phyloP scores from a whole-genome alignment of 1,284 basidiomycete species.

The Puccinia brachypodii region DNA sequence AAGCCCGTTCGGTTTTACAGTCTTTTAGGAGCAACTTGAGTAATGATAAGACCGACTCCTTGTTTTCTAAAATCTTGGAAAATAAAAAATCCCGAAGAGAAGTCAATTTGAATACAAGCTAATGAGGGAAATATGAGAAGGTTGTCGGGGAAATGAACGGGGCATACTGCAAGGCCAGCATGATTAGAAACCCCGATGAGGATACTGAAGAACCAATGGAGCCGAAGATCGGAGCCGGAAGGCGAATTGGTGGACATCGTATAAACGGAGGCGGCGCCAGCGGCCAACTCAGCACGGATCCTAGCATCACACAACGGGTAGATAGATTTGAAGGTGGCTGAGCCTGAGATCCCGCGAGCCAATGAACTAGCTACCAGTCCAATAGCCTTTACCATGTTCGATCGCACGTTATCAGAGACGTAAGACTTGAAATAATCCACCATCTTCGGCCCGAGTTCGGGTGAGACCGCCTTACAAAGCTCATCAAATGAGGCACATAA shows the following conservation, averaged over 20 bases:
- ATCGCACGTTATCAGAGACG: constrained; percentile 60
- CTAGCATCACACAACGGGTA: constrained; percentile 76
- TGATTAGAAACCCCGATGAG: constrained; percentile 55
- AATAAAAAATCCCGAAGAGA: neutral
- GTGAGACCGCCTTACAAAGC: constrained; percentile 54
- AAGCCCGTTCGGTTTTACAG: constrained; percentile 86
- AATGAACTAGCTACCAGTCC: constrained; percentile 86
- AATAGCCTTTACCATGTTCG: constrained; percentile 84
- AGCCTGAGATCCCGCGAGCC: constrained; percentile 62
- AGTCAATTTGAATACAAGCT: neutral
- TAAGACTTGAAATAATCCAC: constrained; percentile 41
- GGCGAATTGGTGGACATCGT: constrained; percentile 84
- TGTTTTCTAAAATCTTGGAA: constrained; percentile 69
- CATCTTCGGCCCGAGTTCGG: constrained; percentile 50
- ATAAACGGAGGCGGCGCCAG: constrained; percentile 85
- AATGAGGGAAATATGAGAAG: neutral
- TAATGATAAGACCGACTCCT: constrained; percentile 68
- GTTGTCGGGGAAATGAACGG: constrained; percentile 65
- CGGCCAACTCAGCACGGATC: constrained; percentile 79
- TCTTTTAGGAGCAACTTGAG: constrained; percentile 71
- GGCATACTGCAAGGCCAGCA: constrained; percentile 75
- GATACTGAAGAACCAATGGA: constrained; percentile 72
- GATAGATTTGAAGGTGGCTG: constrained; percentile 75
- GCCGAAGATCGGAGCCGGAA: constrained; percentile 80
- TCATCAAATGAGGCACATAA: constrained; percentile 63